Evolutionary conservation across 2,329 filamentous ascomycete species (phyloP), one percentile per base, ranked within the genome.

Genomic region (Parafenestella ontariensis): DNA sequence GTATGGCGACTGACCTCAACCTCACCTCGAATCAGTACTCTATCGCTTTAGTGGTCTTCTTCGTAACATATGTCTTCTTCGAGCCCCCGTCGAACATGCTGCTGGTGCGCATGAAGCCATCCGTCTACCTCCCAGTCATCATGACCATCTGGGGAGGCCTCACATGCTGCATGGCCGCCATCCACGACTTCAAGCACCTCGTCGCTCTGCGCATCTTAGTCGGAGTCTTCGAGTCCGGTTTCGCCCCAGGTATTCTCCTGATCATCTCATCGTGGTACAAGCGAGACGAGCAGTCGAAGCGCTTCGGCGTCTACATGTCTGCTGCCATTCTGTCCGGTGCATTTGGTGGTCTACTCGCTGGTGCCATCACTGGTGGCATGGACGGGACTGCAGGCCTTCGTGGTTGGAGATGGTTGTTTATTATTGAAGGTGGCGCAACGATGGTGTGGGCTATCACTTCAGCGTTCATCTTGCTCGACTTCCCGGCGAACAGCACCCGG

Each of bases 191-290:
- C 58, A 69, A 75, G 1, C 79, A 81, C 2, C 72, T 86, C 0
- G 72, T 85, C 18, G 78, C 78, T 2, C 72, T 87, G 0, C 78
- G 85, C 6, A 81, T 85, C 52, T 76, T 85, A 39, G 78, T 86
- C 26, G 84, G 84, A 41, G 65, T 84, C 0, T 79, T 85, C 36
- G 84, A 86, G 65, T 80, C 79, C 7, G 81, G 82, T 0, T 84
- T 84, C 42, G 83, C 81, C 41, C 83, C 84, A 0, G 84, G 83
- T 23, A 79, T 85, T 39, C 73, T 84, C 41, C 79, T 82, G 41
- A 78, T 83, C 20, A 76, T 87, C 6, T 84, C 82, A 0, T 84
- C 78, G 0, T 87, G 85, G 84, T 87, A 87, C 64, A 82, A 83
- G 55, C 82, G 79, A 44, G 79, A 80, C 11, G 85, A 87, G 61